These are phyloP conservation scores for Elongisporangium undulatum DNA, from an alignment of 352 stramenopile genomes.

Conservation along the genomic window DNA sequence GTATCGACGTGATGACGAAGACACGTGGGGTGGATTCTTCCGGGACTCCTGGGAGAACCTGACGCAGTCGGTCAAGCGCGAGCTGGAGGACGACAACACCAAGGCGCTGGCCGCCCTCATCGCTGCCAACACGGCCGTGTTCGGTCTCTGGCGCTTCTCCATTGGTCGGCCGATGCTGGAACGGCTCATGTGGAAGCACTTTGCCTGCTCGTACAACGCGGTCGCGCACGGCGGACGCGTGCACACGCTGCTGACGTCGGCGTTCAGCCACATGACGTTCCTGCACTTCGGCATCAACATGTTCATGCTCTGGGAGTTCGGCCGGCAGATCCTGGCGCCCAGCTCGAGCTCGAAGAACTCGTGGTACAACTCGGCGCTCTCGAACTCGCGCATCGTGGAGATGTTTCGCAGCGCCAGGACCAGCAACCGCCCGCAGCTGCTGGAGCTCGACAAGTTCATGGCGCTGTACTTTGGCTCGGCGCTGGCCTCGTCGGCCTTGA, in stretches of 20 bases:
- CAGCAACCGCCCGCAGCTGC: conserved; percentile 20
- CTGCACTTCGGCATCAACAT: conserved; percentile 84
- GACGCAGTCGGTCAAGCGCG: conserved; percentile 6
- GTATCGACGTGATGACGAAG: conserved; percentile 9
- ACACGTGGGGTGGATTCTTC: conserved; percentile 14
- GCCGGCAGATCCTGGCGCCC: conserved; percentile 52
- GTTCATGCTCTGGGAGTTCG: conserved; percentile 89
- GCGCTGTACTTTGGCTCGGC: conserved; percentile 69
- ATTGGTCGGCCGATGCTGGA: conserved; percentile 38
- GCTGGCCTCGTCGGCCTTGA: conserved; percentile 62
- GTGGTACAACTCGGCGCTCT: conserved; percentile 51
- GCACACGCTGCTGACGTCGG: conserved; percentile 72
- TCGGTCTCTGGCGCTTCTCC: conserved; percentile 72
- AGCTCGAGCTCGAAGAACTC: conserved; percentile 19
- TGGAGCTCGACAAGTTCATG: conserved; percentile 64
- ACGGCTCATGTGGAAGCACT: conserved; percentile 79
- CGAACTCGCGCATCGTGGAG: conserved; percentile 41
- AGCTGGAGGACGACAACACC: conserved; percentile 63
- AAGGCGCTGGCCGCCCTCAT: conserved; percentile 61
- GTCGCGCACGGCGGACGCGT: conserved; percentile 59
- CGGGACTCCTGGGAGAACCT: conserved; percentile 8
- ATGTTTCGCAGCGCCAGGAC: conserved; percentile 27
- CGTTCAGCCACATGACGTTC: conserved; percentile 82
- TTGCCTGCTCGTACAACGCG: conserved; percentile 78
- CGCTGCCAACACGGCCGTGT: conserved; percentile 60